These are phyloP conservation scores for Trametes maxima DNA, from an alignment of 768 basidiomycete species.

Conservation along the genomic window DNA sequence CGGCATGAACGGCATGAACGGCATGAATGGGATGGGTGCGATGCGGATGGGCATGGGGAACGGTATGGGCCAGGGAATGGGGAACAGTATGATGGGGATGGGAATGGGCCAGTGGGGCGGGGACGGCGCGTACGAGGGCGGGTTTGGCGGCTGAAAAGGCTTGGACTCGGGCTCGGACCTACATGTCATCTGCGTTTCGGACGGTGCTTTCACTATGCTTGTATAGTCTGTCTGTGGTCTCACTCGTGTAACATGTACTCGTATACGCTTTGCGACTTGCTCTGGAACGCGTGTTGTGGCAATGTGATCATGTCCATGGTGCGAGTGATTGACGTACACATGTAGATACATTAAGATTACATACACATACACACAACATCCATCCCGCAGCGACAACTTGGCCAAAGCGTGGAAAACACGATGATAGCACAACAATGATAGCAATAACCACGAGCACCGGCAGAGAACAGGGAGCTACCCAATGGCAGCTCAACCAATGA, in stretches of 20 bases:
- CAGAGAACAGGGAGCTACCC: not conserved
- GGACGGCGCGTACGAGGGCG: conserved; percentile 37
- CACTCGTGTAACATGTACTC: no score
- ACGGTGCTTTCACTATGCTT: not conserved
- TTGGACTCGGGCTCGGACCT: not conserved
- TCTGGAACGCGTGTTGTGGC: no score
- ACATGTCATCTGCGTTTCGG: not conserved
- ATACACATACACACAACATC: not conserved
- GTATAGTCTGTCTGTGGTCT: no score
- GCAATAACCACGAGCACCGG: not conserved
- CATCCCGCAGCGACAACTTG: not conserved
- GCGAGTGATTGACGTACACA: no score
- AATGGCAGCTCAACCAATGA: no score
- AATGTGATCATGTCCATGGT: no score
- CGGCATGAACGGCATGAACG: conserved; percentile 23
- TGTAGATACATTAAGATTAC: no score
- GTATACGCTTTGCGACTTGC: no score
- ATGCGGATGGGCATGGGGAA: conserved; percentile 29
- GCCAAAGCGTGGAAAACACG: not conserved
- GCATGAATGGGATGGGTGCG: conserved; percentile 18
- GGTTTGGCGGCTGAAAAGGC: conserved; percentile 29
- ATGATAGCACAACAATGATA: not conserved
- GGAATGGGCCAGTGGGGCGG: conserved; percentile 39
- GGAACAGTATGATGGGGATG: conserved; percentile 31
- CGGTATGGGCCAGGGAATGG: conserved; percentile 20